Evolutionary conservation across 75 land plant genomes (phyloP), one percentile per base, ranked within the genome.

Genomic region (Larix kaempferi): DNA sequence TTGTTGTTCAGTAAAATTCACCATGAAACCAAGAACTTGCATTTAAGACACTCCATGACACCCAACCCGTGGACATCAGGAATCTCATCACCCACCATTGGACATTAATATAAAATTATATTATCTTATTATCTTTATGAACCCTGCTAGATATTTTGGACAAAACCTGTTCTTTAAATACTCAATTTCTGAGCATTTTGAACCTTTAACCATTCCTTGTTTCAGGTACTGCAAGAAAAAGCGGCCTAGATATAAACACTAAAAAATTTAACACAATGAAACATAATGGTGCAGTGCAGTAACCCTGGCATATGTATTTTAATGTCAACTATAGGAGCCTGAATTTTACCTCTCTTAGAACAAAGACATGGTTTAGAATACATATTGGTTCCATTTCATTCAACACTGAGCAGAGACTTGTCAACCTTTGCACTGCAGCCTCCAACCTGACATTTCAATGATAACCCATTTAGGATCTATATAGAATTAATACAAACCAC

Each of bases 301-400:
- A 39, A 67, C 7, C 5, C 13, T 21, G n/a, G 2, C 73, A 69
- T n/a, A 41, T 4, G 17, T 2, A 21, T 41, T n/a, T n/a, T 25
- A 41, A 22, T 39, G 73, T 37, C 73, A 69, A 39, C 73, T 12
- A 10, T 61, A 75, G 59, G 58, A 29, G 14, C 3, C 56, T 26
- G 25, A 71, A 4, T 7, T 25, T 79, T 71, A 96, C 99, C 99
- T 98, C 99, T 61, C 99, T 89, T 37, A 98, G 86, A 44, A 98
- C 93, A 84, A 95, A 98, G 16, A 98, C 94, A 82, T 98, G 98
- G 74, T 96, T 96, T 10, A 95, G 77, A 49, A 98, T 88, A 79
- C 98, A 95, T 80, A 98, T 85, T n/a, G 99, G 99, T 78, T 98
- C 99, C 99, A 98, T 95, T 74, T 98, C 98, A 86, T 98, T 98